phyloP scores from a whole-genome alignment of 2,329 filamentous ascomycete genomes.

The Annulohypoxylon truncatum region DNA sequence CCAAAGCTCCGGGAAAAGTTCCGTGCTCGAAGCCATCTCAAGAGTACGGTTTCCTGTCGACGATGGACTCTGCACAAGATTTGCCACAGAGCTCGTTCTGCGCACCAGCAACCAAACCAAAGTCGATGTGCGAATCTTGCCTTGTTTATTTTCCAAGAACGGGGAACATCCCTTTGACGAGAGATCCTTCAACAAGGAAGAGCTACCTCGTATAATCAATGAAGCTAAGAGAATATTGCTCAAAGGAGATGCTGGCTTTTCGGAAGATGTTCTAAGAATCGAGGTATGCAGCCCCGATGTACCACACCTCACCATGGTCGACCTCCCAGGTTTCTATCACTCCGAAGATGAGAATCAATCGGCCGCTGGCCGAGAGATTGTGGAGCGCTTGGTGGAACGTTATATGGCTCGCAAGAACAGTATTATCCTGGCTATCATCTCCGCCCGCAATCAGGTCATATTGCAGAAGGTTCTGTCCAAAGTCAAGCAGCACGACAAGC shows the following conservation, averaged over 20 bases:
- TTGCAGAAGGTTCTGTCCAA: conserved; percentile 64
- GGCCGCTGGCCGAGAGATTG: conserved; percentile 46
- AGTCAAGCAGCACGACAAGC: conserved; percentile 56
- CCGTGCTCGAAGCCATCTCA: conserved; percentile 72
- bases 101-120: conserved; percentile 53
- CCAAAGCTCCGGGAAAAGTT: conserved; percentile 72
- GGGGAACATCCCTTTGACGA: conserved; percentile 48
- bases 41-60: conserved; percentile 69
- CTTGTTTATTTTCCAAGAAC: conserved; percentile 2
- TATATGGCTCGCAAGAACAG: conserved; percentile 70
- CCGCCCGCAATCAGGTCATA: conserved; percentile 61
- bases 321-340: conserved; percentile 62
- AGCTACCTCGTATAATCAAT: conserved; percentile 62
- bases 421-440: conserved; percentile 68
- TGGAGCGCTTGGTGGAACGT: conserved; percentile 55
- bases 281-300: conserved; percentile 58
- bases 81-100: conserved; percentile 70
- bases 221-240: conserved; percentile 63
- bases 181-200: conserved; percentile 52
- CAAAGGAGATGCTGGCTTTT: conserved; percentile 52
- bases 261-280: conserved; percentile 59
- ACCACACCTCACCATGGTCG: conserved; percentile 64
- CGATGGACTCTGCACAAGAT: conserved; percentile 67
- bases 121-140: conserved; percentile 58
- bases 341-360: conserved; percentile 50